A percentile compares a stretch with the other conserved stretches of the same genome.
Evolutionary conservation across 441 rosid species (phyloP).

Genomic region (Pelargonium cotyledonis): DNA sequence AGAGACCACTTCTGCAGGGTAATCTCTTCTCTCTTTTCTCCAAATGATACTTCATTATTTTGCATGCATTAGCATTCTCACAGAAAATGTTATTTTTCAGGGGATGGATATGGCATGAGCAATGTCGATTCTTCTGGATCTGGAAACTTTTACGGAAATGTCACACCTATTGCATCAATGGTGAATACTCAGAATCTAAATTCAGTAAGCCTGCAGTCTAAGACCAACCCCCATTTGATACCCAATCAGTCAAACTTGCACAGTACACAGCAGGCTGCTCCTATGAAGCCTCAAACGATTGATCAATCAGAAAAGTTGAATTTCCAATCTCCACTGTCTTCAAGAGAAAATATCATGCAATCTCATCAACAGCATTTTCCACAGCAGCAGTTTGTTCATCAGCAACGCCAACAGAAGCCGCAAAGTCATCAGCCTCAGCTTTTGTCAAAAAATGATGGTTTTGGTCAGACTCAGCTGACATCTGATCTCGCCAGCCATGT

Average conservation of each 20-base stretch:
- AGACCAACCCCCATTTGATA: constrained; percentile 44
- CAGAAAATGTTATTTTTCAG: constrained; percentile 35
- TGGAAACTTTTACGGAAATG: constrained; percentile 61
- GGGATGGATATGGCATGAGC: constrained; percentile 70
- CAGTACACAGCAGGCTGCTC: constrained; percentile 42
- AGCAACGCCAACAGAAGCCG: constrained; percentile 59
- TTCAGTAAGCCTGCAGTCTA: constrained; percentile 52
- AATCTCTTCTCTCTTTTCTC: constrained; percentile 9
- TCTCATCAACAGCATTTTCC: constrained; percentile 73
- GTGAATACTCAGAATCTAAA: constrained; percentile 55
- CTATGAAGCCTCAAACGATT: constrained; percentile 36
- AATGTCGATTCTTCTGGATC: constrained; percentile 60
- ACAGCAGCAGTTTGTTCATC: constrained; percentile 66
- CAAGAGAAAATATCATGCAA: constrained; percentile 44
- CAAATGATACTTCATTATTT: constrained; percentile 12
- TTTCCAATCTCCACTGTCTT: constrained; percentile 42
- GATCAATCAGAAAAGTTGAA: constrained; percentile 51
- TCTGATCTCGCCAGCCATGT: constrained; percentile 55
- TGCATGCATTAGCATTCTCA: constrained; percentile 17
- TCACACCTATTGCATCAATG: constrained; percentile 57
- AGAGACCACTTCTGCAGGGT: constrained; percentile 63
- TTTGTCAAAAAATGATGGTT: constrained; percentile 43
- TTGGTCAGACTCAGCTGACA: constrained; percentile 49
- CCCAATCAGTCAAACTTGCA: constrained; percentile 48
- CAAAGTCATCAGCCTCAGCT: constrained; percentile 68